Conservation (phyloP, 805 yeast genomes). For the Ogataea methanolica region DNA sequence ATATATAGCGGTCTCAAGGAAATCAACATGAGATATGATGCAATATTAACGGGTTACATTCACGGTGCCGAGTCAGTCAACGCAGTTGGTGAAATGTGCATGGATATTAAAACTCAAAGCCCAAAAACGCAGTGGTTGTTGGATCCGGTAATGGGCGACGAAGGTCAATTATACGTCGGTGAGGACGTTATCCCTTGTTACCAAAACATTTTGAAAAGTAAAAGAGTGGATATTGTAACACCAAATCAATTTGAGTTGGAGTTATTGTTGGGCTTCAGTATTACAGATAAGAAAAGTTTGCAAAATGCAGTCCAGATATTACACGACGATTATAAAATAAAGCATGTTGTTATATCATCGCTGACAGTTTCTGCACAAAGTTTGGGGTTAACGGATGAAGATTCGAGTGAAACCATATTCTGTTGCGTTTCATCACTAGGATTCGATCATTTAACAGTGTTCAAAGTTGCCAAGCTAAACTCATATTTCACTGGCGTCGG, state of each 20-base stretch:
- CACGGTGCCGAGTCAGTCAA: conserved; percentile 51
- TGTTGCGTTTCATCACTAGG: conserved; percentile 41
- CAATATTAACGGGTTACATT: conserved; percentile 63
- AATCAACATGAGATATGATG: conserved; percentile 40
- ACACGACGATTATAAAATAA: conserved; percentile 45
- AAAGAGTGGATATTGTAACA: conserved; percentile 65
- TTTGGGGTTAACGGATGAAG: conserved; percentile 11
- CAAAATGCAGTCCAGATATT: conserved; percentile 42
- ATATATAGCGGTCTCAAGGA: conserved; percentile 35
- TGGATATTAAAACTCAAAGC: conserved; percentile 30
- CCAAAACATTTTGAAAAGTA: conserved; percentile 37
- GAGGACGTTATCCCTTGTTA: conserved; percentile 56
- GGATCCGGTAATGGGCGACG: conserved; percentile 83
- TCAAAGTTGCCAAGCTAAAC: conserved; percentile 56
- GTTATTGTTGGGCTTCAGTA: conserved; percentile 41
- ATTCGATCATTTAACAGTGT: conserved; percentile 23
- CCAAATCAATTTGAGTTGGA: conserved; percentile 93
- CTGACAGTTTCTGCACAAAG: conserved; percentile 26
- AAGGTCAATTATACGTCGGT: conserved; percentile 63
- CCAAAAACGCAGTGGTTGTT: conserved; percentile 47
- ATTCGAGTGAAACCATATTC: conserved; percentile 26
- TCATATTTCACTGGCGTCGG: conserved; percentile 96
- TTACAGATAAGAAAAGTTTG: conserved; percentile 37
- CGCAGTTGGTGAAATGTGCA: conserved; percentile 35
- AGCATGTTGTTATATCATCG: conserved; percentile 67